phyloP scores from a whole-genome alignment of 345 rosid genomes.

The Syzygium jambos region DNA sequence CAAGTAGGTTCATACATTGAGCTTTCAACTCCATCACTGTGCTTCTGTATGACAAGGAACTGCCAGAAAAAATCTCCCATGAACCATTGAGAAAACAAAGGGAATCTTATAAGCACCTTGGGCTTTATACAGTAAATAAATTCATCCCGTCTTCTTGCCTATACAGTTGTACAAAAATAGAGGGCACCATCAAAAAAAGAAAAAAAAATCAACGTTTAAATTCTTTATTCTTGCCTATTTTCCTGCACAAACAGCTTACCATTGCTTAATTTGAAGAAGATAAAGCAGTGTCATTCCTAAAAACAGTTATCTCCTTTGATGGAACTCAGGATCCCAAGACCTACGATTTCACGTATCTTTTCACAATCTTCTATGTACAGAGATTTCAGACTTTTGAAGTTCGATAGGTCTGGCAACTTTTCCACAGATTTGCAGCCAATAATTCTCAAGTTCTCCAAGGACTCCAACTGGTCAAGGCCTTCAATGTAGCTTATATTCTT shows the following conservation, averaged over 20 bases:
- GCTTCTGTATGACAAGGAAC: not conserved
- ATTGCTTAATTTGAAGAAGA: not conserved
- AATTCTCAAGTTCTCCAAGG: conserved; percentile 5
- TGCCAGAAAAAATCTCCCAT: not conserved
- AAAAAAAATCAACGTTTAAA: not conserved
- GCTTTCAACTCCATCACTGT: not conserved
- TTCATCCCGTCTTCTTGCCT: not conserved
- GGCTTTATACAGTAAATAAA: not conserved
- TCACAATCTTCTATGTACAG: conserved; percentile 6
- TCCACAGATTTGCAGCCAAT: conserved; percentile 7
- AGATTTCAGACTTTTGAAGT: conserved; percentile 8
- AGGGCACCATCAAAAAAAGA: not conserved
- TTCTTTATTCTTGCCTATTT: not conserved
- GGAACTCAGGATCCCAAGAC: conserved; percentile 7
- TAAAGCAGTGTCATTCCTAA: not conserved
- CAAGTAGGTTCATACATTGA: not conserved
- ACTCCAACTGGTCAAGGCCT: conserved; percentile 5
- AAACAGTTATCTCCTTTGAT: conserved; percentile 9
- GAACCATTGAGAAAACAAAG: not conserved
- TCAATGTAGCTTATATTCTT: conserved; percentile 1
- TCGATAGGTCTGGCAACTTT: conserved; percentile 5
- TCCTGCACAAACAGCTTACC: not conserved
- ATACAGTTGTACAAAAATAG: no score
- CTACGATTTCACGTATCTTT: conserved; percentile 7
- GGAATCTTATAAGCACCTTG: not conserved